Base-by-base conservation (phyloP, 2,329 filamentous ascomycete genomes). In the Xylaria sp. region DNA sequence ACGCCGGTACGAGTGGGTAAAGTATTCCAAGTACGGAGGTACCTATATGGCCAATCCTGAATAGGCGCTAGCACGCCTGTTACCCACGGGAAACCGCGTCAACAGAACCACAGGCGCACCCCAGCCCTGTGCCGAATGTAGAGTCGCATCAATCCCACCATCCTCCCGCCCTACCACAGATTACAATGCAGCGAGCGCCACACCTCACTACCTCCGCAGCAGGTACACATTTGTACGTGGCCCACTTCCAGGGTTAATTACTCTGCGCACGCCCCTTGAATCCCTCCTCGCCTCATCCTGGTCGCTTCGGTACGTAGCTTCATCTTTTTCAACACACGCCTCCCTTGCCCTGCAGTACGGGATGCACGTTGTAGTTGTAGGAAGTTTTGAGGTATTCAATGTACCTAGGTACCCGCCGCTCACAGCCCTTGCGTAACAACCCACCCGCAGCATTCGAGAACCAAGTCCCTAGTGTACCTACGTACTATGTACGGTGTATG, bases 91-190 rank as follows among this genome's bases (percentile, higher is more conserved):
- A 13, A 34, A 34, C 16, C 29, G 11, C 29, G 11, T 34, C 29
- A 34, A 13, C 8, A 34, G 16, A 34, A 34, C 29, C 29, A 34
- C 29, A 34, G 9, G 29, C 11, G 29, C 29, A 34, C 8, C 9
- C 29, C 58, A 60, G 58, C 58, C 58, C 55, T 60, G 58, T 60
- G 50, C 55, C 58, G 58, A 48, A 39, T 56, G 29, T 39, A 20
- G 43, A 54, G 55, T 54, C n/a, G 44, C 50, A 60, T 58, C 52
- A 44, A 60, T 60, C 54, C 54, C 39, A 59, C 57, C 50, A 55
- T 39, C 48, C 34, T 34, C 29, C 29, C 9, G 29, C 29, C 29
- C 29, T 34, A 34, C 16, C 29, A 34, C 9, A 13, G 29, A 34
- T 34, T 34, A 34, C 29, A 34, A 13, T 34, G 29, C 29, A 34